Evolutionary conservation across 768 basidiomycete species (phyloP), one percentile per base, ranked within the genome.

Genomic region (Tulasnella sp.): DNA sequence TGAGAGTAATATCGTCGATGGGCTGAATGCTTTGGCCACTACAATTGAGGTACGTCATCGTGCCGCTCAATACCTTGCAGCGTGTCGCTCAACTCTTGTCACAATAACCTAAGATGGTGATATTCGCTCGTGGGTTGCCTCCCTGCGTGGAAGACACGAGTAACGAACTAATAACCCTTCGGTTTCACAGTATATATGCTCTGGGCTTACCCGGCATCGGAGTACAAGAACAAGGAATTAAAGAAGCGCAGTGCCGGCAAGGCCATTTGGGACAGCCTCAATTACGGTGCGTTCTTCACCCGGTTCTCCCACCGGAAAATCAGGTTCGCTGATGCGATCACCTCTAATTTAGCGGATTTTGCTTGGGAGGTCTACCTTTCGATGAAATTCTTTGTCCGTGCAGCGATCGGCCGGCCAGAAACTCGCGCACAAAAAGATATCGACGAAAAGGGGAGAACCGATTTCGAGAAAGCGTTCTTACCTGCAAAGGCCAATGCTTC

Each of bases 1-100:
- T 2, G 83, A 85, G 42, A 90, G 91, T 3, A 97, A 97, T 80
- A 89, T 97, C 71, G 88, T 93, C 0, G 87, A 97, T 77, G 95
- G 95, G 0, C 83, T 96, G 38, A 92, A 89, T 78, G 93, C 95
- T 0, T 85, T 97, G 4, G 85, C 91, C 22, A 93, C 90, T 38
- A 93, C 92, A 79, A 88, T 96, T 70, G 95, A 97, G 88, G 93
- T 92, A 79, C 74, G 82, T 77, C 38, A 75, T 34, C 40, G 1
- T 74, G 73, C 25, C 38, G 6, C 8, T 64, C 22, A 74, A 74
- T 34, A 78, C 49, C 77, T 77, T 45, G 67, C 19, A 34, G 5
- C 40, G 1, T 74, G 73, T 25, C 38, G 6, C 8, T 64, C 22
- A 74, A 74, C 25, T 31, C 19, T 17, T 58, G 58, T 45, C 22